phyloP scores from a whole-genome alignment of 495 filamentous ascomycete genomes.

The Neurospora tetrasperma region DNA sequence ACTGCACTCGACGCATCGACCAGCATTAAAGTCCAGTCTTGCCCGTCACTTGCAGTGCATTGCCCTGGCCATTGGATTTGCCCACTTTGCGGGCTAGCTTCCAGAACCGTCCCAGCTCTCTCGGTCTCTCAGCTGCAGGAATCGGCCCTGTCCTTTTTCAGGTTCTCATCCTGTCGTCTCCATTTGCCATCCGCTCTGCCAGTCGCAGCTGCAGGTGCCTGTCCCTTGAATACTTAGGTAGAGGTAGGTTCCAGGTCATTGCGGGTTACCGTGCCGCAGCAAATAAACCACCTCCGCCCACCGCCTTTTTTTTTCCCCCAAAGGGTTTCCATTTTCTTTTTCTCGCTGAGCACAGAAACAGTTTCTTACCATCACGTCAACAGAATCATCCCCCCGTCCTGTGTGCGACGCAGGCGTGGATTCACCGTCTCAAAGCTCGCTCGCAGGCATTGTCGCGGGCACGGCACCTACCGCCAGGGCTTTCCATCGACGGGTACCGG shows the following conservation, averaged over 20 bases:
- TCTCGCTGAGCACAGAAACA: not conserved
- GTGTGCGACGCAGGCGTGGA: not conserved
- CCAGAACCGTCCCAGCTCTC: not conserved
- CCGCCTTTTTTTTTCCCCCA: not conserved
- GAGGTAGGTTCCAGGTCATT: not conserved
- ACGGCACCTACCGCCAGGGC: not conserved
- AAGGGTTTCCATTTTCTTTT: not conserved
- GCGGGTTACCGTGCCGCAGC: not conserved
- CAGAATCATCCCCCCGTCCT: not conserved
- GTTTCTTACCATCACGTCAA: not conserved
- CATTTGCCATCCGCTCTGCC: not conserved
- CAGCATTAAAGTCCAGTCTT: not conserved
- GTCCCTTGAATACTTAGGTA: not conserved
- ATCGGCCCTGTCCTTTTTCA: not conserved
- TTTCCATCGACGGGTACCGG: not conserved
- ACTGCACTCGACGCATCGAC: not conserved
- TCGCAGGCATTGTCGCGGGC: not conserved
- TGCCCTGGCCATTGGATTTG: not conserved
- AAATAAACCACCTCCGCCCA: not conserved
- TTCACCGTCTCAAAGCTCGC: not conserved
- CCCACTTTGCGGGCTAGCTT: not conserved
- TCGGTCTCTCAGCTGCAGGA: not conserved
- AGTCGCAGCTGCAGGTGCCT: not conserved
- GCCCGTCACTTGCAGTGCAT: not conserved
- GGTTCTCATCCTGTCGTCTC: not conserved